Percentiles rank a stretch among this genome's conserved stretches.
These are phyloP conservation scores for Geotrichum restrictum DNA, from an alignment of 1,139 yeast genomes.

Conservation along the genomic window DNA sequence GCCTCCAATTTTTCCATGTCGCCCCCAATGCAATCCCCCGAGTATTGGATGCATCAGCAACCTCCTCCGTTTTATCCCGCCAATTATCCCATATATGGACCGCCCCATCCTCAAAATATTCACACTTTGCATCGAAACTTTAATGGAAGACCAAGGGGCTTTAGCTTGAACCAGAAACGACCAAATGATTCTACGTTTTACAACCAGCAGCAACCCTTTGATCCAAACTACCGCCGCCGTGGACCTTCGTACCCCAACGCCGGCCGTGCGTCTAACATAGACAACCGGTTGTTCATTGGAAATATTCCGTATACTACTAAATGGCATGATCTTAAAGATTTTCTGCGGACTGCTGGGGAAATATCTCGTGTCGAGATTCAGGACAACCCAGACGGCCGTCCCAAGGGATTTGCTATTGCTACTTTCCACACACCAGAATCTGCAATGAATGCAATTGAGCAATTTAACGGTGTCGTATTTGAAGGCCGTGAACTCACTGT, in stretches of 20 bases:
- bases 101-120: background rate
- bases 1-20: background rate
- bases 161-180: background rate
- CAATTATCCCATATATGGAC: background rate
- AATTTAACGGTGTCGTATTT: slow-evolving; percentile 50
- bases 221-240: slow-evolving; percentile 3
- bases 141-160: slow-evolving; percentile 7
- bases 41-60: slow-evolving; percentile 8
- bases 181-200: background rate
- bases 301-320: slow-evolving; percentile 52
- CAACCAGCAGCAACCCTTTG: background rate
- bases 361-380: slow-evolving; percentile 58
- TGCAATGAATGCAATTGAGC: slow-evolving; percentile 50
- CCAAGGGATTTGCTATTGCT: slow-evolving; percentile 66
- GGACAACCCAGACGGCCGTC: slow-evolving; percentile 38
- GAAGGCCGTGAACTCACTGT: slow-evolving; percentile 61
- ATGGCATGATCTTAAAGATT: slow-evolving; percentile 54
- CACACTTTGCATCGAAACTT: slow-evolving; percentile 1
- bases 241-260: background rate
- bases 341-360: slow-evolving; percentile 44
- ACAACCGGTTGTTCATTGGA: slow-evolving; percentile 26
- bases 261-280: background rate
- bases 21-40: slow-evolving; percentile 1
- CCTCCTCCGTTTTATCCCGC: background rate
- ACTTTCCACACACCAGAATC: slow-evolving; percentile 48